A percentile compares a stretch with the other conserved stretches of the same genome.
These are phyloP conservation scores for Choiromyces venosus DNA, from an alignment of 495 filamentous ascomycete genomes.

Conservation along the genomic window DNA sequence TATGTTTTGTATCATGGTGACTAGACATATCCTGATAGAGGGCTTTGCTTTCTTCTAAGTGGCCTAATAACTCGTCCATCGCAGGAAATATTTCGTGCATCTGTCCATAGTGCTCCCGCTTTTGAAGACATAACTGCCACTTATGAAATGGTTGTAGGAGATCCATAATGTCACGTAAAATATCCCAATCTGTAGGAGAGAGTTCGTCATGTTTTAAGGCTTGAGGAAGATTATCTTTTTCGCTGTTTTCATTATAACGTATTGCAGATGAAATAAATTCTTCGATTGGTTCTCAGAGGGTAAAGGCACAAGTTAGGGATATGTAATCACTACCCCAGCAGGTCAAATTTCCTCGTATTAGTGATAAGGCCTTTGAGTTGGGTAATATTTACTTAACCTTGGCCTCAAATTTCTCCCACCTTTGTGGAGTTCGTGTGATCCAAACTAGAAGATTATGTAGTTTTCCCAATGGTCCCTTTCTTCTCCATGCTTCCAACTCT, in stretches of 20 bases:
- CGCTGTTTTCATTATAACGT: conserved; percentile 1
- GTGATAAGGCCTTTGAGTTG: not conserved
- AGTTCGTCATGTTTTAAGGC: conserved; percentile 2
- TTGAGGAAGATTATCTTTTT: not conserved
- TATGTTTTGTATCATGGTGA: no score
- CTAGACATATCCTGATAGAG: no score
- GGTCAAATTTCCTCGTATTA: conserved; percentile 14
- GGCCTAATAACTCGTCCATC: no score
- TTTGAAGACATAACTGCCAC: conserved; percentile 9
- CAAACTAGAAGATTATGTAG: conserved; percentile 22
- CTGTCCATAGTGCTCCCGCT: conserved; percentile 1
- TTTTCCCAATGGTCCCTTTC: conserved; percentile 21
- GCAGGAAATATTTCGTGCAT: conserved; percentile 9
- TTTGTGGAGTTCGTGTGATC: conserved; percentile 9
- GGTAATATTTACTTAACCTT: not conserved
- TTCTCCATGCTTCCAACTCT: conserved; percentile 13
- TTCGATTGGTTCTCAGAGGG: conserved; percentile 10
- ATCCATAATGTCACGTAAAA: conserved; percentile 1
- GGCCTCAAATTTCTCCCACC: conserved; percentile 9
- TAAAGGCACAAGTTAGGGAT: conserved; percentile 4
- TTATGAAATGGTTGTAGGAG: conserved; percentile 13
- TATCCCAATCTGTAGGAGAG: conserved; percentile 13
- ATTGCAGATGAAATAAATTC: conserved; percentile 16
- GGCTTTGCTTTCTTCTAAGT: no score
- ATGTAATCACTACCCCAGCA: conserved; percentile 23